phyloP scores from a whole-genome alignment of 371 early-diverging fungal species.

The Apophysomyces trapeziformis region DNA sequence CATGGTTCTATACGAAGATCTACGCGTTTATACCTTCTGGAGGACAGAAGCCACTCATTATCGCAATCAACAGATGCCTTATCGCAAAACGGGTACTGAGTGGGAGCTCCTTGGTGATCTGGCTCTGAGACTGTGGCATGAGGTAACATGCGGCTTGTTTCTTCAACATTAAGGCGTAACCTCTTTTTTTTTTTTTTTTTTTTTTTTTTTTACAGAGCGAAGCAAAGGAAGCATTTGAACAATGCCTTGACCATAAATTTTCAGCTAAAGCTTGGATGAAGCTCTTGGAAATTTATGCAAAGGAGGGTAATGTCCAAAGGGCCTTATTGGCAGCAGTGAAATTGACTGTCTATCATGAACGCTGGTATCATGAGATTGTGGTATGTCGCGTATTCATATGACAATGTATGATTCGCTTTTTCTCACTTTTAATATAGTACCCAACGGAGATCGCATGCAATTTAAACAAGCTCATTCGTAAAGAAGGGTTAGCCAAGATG shows the following conservation, averaged over 20 bases:
- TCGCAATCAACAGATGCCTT: conserved; percentile 75
- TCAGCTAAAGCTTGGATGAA: conserved; percentile 87
- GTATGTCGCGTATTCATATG: conserved; percentile 46
- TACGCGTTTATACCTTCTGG: conserved; percentile 92
- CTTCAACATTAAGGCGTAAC: conserved; percentile 1
- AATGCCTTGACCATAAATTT: conserved; percentile 88
- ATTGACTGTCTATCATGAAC: conserved; percentile 79
- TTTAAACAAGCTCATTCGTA: conserved; percentile 79
- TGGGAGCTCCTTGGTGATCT: conserved; percentile 97
- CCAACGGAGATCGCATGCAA: conserved; percentile 87
- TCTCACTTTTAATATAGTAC: conserved; percentile 50
- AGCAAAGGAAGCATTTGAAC: conserved; percentile 87
- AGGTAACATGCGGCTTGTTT: conserved; percentile 37
- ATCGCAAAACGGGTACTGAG: conserved; percentile 91
- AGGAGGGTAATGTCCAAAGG: conserved; percentile 76
- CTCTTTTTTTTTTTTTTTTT: not conserved
- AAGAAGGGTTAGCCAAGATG: conserved; percentile 90
- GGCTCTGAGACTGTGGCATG: conserved; percentile 83
- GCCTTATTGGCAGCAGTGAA: conserved; percentile 82
- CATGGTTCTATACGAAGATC: conserved; percentile 96
- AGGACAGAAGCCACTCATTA: conserved; percentile 71
- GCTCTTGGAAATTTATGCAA: conserved; percentile 82
- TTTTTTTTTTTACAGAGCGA: conserved; percentile 59
- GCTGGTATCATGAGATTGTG: conserved; percentile 85
- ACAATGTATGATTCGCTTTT: not conserved